Base-by-base conservation (phyloP, 2,329 filamentous ascomycete species). In the Sporothrix schenckii region DNA sequence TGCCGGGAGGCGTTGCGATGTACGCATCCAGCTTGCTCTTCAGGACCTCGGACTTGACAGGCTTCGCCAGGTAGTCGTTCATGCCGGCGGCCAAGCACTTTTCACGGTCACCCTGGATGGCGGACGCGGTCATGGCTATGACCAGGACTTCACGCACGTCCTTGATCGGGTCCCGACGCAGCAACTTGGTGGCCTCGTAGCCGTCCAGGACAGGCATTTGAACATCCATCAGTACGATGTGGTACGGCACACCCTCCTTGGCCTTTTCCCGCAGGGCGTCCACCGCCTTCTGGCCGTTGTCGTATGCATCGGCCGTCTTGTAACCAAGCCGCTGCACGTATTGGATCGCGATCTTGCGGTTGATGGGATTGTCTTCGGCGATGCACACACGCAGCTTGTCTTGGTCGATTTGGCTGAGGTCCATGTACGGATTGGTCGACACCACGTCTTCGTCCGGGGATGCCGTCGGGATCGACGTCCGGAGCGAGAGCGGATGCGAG, bases 11-110 rank as follows among this genome's bases (percentile, higher is more conserved):
- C 6, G 77, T 78, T 52, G 79, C 81, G 34, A 86, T 81, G 74
- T 88, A 88, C 2, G 83, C 82, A 56, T 88, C 86, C 71, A 98
- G 82, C 82, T 97, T 94, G 77, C 89, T 89, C 80, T 92, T 95
- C 69, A 98, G 83, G 53, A 96, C 89, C 61, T 94, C 91, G 4
- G 92, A 92, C 72, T 93, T 87, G n/a, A 98, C 94, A 0, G 94
- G 94, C 78, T 98, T 98, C 19, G 94, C 93, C 0, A 97, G 87
- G 76, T 97, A 98, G 77, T 97, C 95, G 79, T 97, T 97, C 94
- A 98, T 98, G 58, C 94, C 94, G 1, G 93, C 92, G 66, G 93
- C 92, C n/a, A 97, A 83, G 75, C 94, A 97, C 81, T 97, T 97
- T 78, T 98, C 94, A 63, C 94, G 86, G 78, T 98, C 94, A 21